These are phyloP conservation scores for Colletotrichum melonis DNA, from an alignment of 2,329 filamentous ascomycete species.

Conservation along the genomic window DNA sequence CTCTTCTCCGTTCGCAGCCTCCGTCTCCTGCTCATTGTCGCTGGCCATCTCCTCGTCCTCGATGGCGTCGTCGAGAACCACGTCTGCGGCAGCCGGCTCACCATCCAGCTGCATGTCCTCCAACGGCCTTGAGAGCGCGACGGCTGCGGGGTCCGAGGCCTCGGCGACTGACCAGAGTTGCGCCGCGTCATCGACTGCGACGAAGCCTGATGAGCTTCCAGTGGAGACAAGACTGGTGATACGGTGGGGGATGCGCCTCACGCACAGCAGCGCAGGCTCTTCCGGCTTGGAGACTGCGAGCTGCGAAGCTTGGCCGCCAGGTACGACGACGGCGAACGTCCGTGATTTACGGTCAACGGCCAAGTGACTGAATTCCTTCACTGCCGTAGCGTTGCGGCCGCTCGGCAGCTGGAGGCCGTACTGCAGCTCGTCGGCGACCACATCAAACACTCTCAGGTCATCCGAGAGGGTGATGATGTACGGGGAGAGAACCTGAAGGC, in stretches of 20 bases:
- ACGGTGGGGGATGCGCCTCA: constrained; percentile 65
- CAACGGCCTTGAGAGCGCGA: constrained; percentile 65
- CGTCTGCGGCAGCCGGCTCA: constrained; percentile 38
- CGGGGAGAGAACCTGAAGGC: constrained; percentile 77
- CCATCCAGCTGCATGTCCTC: constrained; percentile 61
- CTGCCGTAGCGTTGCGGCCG: constrained; percentile 43
- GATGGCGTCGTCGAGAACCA: constrained; percentile 41
- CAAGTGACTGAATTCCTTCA: constrained; percentile 68
- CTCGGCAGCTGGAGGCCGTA: constrained; percentile 71
- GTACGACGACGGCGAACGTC: constrained; percentile 74
- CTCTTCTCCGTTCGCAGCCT: constrained; percentile 53
- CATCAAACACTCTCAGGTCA: constrained; percentile 82
- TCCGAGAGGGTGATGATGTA: constrained; percentile 82
- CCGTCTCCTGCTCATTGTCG: constrained; percentile 54
- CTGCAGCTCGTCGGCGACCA: constrained; percentile 80
- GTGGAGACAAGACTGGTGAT: constrained; percentile 76
- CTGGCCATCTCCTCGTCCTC: constrained; percentile 56
- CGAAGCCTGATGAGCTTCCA: constrained; percentile 75
- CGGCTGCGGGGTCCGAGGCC: constrained; percentile 64
- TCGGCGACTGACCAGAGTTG: constrained; percentile 75
- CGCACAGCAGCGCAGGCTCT: constrained; percentile 67
- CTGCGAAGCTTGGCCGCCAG: constrained; percentile 58
- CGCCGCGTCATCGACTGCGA: constrained; percentile 80
- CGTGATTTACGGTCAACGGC: constrained; percentile 75
- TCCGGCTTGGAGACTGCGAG: constrained; percentile 76